phyloP scores from a whole-genome alignment of 2,329 filamentous ascomycete genomes.

The Gnomoniopsis sp. region DNA sequence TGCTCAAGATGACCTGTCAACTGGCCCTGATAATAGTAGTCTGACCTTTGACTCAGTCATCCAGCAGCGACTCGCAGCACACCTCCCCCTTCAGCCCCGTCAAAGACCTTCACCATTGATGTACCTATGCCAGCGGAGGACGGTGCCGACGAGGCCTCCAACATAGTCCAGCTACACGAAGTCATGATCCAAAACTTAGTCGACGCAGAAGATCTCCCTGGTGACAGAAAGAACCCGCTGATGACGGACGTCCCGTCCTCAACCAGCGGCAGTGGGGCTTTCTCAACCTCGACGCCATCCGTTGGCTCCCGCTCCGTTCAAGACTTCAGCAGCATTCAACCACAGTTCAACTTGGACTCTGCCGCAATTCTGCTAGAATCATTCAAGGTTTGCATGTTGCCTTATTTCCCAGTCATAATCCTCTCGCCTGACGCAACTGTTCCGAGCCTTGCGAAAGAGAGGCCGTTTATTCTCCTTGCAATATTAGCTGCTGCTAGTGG shows the following conservation, averaged over 20 bases:
- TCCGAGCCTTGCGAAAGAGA: conserved; percentile 37
- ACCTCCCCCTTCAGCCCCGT: conserved; percentile 36
- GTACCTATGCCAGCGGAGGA: conserved; percentile 41
- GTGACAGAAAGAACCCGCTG: conserved; percentile 7
- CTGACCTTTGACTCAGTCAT: neutral
- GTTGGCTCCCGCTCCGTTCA: conserved; percentile 31
- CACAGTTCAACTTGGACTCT: conserved; percentile 54
- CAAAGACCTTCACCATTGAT: conserved; percentile 52
- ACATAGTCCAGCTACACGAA: conserved; percentile 41
- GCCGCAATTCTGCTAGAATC: conserved; percentile 41
- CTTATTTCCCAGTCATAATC: conserved; percentile 41
- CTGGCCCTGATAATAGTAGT: neutral
- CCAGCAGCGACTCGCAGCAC: conserved; percentile 17
- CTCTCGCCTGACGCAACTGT: conserved; percentile 40
- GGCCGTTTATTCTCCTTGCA: conserved; percentile 52
- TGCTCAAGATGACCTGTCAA: neutral
- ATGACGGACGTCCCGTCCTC: conserved; percentile 18
- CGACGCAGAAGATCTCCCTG: conserved; percentile 18
- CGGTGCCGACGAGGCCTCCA: conserved; percentile 34
- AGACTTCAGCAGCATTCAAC: conserved; percentile 35
- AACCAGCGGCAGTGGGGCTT: conserved; percentile 9
- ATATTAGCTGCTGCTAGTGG: conserved; percentile 50
- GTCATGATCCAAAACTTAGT: conserved; percentile 33
- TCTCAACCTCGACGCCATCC: conserved; percentile 28
- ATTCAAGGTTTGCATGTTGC: conserved; percentile 40